These are phyloP conservation scores for Themeda triandra DNA, from an alignment of 176 grass and related monocot genomes.

Conservation along the genomic window DNA sequence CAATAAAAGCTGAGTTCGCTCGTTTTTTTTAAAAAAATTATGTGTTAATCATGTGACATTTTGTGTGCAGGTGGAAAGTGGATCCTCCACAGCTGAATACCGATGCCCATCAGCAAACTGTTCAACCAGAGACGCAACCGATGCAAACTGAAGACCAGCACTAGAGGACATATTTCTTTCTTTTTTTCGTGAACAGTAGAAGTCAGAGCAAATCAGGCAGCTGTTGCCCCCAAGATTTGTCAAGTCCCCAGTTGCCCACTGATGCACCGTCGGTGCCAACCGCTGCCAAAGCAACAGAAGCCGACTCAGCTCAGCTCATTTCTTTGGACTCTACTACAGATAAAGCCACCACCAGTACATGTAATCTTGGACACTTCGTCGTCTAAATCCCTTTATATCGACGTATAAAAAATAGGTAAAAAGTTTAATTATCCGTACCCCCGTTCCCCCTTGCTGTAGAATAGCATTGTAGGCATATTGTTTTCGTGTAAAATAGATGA, in stretches of 20 bases:
- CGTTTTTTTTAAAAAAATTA: too few species aligned
- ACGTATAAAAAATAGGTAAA: conserved; percentile 37
- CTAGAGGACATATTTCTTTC: conserved; percentile 20
- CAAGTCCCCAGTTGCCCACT: conserved; percentile 13
- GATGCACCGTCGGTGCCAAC: conserved; percentile 32
- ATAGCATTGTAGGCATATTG: conserved; percentile 22
- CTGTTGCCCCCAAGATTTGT: conserved; percentile 1
- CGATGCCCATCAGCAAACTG: conserved; percentile 26
- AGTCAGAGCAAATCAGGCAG: conserved; percentile 19
- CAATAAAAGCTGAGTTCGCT: too few species aligned
- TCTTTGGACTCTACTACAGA: conserved; percentile 19
- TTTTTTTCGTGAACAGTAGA: conserved; percentile 24
- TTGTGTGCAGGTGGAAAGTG: conserved; percentile 58
- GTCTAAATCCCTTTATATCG: conserved; percentile 21
- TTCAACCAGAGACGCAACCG: conserved; percentile 12
- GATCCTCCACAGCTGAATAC: conserved; percentile 38
- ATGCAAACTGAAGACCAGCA: conserved; percentile 31
- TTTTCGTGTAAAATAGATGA: conserved; percentile 46
- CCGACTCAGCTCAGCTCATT: conserved; percentile 13
- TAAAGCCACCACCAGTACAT: conserved; percentile 10
- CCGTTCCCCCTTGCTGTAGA: conserved; percentile 1
- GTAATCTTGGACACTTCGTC: conserved; percentile 5
- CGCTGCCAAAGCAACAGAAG: conserved; percentile 21
- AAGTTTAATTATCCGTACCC: conserved; percentile 16
- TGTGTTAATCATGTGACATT: background rate